Evolutionary conservation across 208 protist genomes (phyloP).

Genomic region (Trichomonas gallinae): DNA sequence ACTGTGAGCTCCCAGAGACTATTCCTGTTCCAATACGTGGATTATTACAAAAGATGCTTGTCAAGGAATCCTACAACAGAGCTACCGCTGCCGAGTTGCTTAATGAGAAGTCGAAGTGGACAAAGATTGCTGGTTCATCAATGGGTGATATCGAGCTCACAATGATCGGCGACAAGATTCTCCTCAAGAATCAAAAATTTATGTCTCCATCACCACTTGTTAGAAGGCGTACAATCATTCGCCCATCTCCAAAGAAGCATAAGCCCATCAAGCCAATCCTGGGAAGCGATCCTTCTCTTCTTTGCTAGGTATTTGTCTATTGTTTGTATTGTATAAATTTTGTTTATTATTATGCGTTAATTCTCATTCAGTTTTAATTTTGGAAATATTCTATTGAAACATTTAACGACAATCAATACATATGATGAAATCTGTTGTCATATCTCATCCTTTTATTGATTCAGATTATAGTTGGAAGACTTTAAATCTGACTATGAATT

Average conservation of each 20-base stretch:
- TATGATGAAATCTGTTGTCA: too few relatives aligned
- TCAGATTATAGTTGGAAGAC: too few relatives aligned
- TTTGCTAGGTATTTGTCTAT: too few relatives aligned
- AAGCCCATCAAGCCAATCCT: not conserved
- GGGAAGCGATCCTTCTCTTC: not conserved
- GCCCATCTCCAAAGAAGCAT: not conserved
- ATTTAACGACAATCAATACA: too few relatives aligned
- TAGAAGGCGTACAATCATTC: not conserved
- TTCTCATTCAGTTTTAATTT: too few relatives aligned
- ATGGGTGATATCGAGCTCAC: not conserved
- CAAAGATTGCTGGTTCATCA: not conserved
- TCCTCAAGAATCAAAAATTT: not conserved
- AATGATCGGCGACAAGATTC: not conserved
- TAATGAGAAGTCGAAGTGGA: not conserved
- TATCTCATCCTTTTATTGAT: too few relatives aligned
- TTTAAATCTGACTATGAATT: too few relatives aligned
- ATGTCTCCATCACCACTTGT: not conserved
- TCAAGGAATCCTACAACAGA: not conserved
- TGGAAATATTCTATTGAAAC: too few relatives aligned
- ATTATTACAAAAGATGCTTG: not conserved
- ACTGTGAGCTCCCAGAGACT: not conserved
- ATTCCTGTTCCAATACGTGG: not conserved
- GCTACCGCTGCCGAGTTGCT: not conserved
- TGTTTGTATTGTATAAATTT: too few relatives aligned
- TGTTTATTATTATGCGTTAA: too few relatives aligned